Base-by-base conservation (phyloP, 73 alveolate species). In the Urostyla sp. region DNA sequence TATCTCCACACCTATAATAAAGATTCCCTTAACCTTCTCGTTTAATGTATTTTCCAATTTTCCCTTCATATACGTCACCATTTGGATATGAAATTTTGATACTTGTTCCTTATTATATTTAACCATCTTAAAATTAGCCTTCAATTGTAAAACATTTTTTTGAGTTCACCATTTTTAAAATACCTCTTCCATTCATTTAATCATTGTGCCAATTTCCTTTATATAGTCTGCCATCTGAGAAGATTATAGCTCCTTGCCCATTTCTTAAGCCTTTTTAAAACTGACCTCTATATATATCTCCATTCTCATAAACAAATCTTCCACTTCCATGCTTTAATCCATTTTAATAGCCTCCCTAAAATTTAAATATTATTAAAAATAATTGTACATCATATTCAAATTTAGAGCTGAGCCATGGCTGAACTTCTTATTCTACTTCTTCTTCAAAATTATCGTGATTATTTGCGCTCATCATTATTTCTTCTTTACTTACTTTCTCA, bases 381-480 rank as follows among this genome's bases (percentile, higher is more conserved):
- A 7, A 50, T 13, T 10, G 10, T 13, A 10, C 63, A 7, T 50
- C 63, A 50, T 50, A 50, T 20, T 50, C 28, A 49, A 10, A 10
- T 16, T 44, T 3, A 3, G 28, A 3, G 37, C 49, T 27, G n/a
- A n/a, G n/a, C 83, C 83, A 69, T 18, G 83, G 83, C 48, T 69
- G 21, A n/a, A 69, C 13, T 10, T 69, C 83, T 34, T 69, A 2
- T 34, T 69, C 83, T 27, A 69, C 30, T 4, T 69, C 83, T 24
- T 69, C 83, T 31, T 48, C 67, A 27, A 69, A 4, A 31, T 69
- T 67, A 24, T 49, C 83, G 49, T 46, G 49, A 3, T 69, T 69
- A 45, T 46, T 48, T 24, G 49, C 28, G 45, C 79, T 63, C 28
- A 43, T 63, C 5, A 63, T 36, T 3, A 18, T 38, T 15, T 28